Percentiles rank a stretch among this genome's conserved stretches.
phyloP scores from a whole-genome alignment of 2,329 filamentous ascomycete genomes.

The Xylariaceae sp. region DNA sequence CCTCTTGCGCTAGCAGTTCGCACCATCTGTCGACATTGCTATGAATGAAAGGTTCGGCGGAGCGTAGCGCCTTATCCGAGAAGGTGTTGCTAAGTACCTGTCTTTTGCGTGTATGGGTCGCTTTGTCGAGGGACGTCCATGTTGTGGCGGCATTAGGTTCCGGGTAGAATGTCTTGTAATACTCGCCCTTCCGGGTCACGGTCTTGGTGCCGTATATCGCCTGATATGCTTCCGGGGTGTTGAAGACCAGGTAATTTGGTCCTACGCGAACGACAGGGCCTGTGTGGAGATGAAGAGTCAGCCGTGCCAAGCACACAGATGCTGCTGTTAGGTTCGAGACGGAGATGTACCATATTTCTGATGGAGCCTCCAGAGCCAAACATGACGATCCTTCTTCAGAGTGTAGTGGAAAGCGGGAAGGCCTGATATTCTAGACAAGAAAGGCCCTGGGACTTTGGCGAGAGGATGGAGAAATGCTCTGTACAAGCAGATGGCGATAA shows the following conservation, averaged over 20 bases:
- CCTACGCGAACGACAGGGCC: neutral
- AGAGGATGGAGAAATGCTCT: slow-evolving; percentile 4
- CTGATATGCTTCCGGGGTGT: neutral
- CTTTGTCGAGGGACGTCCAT: neutral
- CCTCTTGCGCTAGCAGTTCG: neutral
- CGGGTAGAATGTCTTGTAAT: neutral
- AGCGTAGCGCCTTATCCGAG: neutral
- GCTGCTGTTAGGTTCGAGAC: neutral
- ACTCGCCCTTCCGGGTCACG: neutral
- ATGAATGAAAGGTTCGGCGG: neutral
- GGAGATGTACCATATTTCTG: neutral
- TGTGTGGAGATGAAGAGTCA: neutral
- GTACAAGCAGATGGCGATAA: neutral
- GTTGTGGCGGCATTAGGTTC: neutral
- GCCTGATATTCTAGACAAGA: neutral
- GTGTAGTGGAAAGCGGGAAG: neutral
- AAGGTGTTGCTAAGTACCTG: neutral
- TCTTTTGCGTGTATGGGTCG: neutral
- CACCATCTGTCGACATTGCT: neutral
- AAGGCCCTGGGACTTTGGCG: slow-evolving; percentile 1
- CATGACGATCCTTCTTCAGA: slow-evolving; percentile 1
- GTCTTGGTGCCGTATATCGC: neutral
- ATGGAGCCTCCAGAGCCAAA: neutral
- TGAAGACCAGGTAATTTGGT: neutral
- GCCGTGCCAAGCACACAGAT: neutral